Base-by-base conservation (phyloP, 345 rosid species). In the Brassica juncea region DNA sequence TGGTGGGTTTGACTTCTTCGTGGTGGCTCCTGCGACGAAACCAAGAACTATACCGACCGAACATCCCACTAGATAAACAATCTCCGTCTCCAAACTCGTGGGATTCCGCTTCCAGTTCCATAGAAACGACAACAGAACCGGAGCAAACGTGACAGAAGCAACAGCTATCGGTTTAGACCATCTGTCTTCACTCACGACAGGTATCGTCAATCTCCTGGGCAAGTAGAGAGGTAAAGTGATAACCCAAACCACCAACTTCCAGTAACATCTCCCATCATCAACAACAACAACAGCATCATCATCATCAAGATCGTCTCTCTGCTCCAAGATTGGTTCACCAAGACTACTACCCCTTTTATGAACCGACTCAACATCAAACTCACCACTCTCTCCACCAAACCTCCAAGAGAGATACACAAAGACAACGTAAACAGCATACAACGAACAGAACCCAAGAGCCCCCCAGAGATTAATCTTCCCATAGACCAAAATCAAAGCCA, bases 111-210 rank as follows among this genome's bases (percentile, higher is more conserved):
- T 68, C n/a, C 88, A 82, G 44, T 86, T 84, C 81, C 78, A 83
- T 0, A 94, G 64, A 25, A 84, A 88, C 2, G 98, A 92, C 31
- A 94, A 11, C 23, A 95, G 65, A 71, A 91, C 52, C 25, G 99
- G 98, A 6, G 99, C 94, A 52, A 87, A 72, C 14, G 90, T 83
- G 0, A 81, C 95, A 0, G 97, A 91, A 14, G 81, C 66, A 4
- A 92, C 91, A 23, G 93, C 97, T 81, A 65, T 85, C 27, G 93
- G 85, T 85, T 86, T 93, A 58, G 97, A 93, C 99, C 99, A 95
- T 52, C 70, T 82, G 8, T 84, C 86, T 76, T 87, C 98, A 32
- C 85, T 77, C 31, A 86, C 89, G 3, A 90, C 85, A 0, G 99
- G 98, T 30, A 95, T 93, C 0, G 99, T 93, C 79, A 93, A 71